phyloP scores from a whole-genome alignment of 2,329 filamentous ascomycete species.

The Metarhizium sp. region DNA sequence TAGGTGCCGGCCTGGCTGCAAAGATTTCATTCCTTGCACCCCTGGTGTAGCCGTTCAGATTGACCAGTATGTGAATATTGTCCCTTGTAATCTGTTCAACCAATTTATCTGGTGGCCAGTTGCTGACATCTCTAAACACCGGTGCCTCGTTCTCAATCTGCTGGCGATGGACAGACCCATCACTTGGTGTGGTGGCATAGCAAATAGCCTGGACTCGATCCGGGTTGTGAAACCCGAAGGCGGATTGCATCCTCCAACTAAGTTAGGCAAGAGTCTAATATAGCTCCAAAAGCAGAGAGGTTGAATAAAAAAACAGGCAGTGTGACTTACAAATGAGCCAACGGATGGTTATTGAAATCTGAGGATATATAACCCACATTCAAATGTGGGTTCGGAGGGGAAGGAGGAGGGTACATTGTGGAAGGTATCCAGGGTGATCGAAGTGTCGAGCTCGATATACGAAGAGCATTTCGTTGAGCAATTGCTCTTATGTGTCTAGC shows the following conservation, averaged over 20 bases:
- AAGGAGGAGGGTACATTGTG: slow-evolving; percentile 75
- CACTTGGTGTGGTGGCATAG: slow-evolving; percentile 89
- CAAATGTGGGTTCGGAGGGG: slow-evolving; percentile 72
- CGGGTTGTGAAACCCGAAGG: slow-evolving; percentile 82
- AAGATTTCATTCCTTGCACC: slow-evolving; percentile 98
- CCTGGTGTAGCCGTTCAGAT: slow-evolving; percentile 95
- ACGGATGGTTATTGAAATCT: slow-evolving; percentile 96
- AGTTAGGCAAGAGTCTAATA: not conserved
- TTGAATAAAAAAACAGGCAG: not conserved
- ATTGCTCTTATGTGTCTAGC: slow-evolving; percentile 89
- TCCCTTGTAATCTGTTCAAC: slow-evolving; percentile 81
- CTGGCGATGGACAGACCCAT: slow-evolving; percentile 77
- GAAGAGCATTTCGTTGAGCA: slow-evolving; percentile 85
- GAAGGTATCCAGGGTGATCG: slow-evolving; percentile 76
- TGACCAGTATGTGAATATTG: slow-evolving; percentile 87
- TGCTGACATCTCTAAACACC: slow-evolving; percentile 80
- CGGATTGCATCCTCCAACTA: slow-evolving; percentile 76
- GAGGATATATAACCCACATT: slow-evolving; percentile 95
- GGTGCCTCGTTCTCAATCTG: slow-evolving; percentile 92
- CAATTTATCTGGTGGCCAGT: slow-evolving; percentile 75
- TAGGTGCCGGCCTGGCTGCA: slow-evolving; percentile 83
- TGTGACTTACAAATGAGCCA: slow-evolving; percentile 66
- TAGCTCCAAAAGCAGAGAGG: not conserved
- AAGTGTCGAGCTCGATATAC: slow-evolving; percentile 86
- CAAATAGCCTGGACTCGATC: slow-evolving; percentile 74